Percentiles rank a stretch among this genome's conserved stretches.
Conservation (phyloP, 1,139 yeast species). For the Yamadazyma songkhlaensis region DNA sequence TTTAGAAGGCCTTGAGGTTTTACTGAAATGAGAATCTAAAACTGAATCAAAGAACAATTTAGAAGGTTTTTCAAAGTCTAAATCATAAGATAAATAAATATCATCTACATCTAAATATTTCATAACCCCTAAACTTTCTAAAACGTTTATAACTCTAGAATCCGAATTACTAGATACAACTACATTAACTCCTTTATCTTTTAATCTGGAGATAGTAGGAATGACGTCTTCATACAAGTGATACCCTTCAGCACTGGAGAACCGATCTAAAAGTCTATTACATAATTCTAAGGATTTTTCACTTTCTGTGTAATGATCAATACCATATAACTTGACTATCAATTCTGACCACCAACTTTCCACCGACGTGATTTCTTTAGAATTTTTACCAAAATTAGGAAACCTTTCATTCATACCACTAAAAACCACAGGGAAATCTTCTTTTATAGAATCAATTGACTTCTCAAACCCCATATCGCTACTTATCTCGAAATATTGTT, state of each 20-base stretch:
- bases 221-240: constrained; percentile 51
- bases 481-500: constrained; percentile 51
- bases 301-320: constrained; percentile 21
- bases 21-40: constrained; percentile 11
- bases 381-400: constrained; percentile 62
- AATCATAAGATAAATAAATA: constrained; percentile 53
- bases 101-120: constrained; percentile 34
- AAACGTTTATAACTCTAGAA: constrained; percentile 40
- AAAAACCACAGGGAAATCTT: constrained; percentile 29
- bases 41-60: constrained; percentile 44
- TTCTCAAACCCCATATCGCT: constrained; percentile 40
- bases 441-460: constrained; percentile 23
- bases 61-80: constrained; percentile 53
- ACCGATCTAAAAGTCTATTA: constrained; percentile 41
- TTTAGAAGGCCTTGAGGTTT: constrained; percentile 1
- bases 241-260: constrained; percentile 53
- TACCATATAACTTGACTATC: constrained; percentile 39
- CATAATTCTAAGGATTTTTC: constrained; percentile 24
- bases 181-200: constrained; percentile 29
- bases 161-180: constrained; percentile 64
- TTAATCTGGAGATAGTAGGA: constrained; percentile 39
- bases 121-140: constrained; percentile 43
- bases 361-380: constrained; percentile 19
- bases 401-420: constrained; percentile 24
- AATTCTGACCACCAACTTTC: constrained; percentile 62